A percentile compares a stretch with the other conserved stretches of the same genome.
phyloP scores from a whole-genome alignment of 2,329 filamentous ascomycete genomes.

The Xylariaceae sp. region DNA sequence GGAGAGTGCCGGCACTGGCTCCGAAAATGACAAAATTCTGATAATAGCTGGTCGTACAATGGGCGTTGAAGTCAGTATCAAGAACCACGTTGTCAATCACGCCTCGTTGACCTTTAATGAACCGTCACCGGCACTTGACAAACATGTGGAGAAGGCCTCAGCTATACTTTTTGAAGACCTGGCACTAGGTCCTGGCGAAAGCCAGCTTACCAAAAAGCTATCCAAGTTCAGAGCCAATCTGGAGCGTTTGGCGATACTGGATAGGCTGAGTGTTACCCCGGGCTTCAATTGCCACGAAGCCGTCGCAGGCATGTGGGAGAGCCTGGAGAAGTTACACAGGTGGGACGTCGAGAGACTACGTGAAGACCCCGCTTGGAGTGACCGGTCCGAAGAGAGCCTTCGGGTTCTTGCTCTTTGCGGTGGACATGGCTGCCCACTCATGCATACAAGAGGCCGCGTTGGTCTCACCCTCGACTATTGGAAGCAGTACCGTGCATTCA shows the following conservation, averaged over 20 bases:
- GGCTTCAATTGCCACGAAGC: slow-evolving; percentile 75
- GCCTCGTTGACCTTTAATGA: slow-evolving; percentile 62
- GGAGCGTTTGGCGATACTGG: slow-evolving; percentile 62
- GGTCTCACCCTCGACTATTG: slow-evolving; percentile 75
- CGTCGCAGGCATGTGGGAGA: slow-evolving; percentile 67
- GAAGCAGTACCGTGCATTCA: slow-evolving; percentile 57
- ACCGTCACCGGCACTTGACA: slow-evolving; percentile 53
- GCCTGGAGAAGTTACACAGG: slow-evolving; percentile 63
- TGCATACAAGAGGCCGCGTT: slow-evolving; percentile 64
- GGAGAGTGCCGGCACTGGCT: slow-evolving; percentile 48
- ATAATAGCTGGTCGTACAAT: slow-evolving; percentile 60
- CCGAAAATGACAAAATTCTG: slow-evolving; percentile 50
- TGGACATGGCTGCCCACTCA: slow-evolving; percentile 64
- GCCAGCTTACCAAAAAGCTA: slow-evolving; percentile 65
- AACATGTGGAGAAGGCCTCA: slow-evolving; percentile 58
- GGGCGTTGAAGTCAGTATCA: slow-evolving; percentile 57
- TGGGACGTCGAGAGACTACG: slow-evolving; percentile 62
- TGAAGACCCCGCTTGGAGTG: slow-evolving; percentile 43
- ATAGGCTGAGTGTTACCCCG: slow-evolving; percentile 65
- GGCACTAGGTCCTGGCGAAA: slow-evolving; percentile 54
- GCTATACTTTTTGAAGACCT: slow-evolving; percentile 64
- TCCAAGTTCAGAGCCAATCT: slow-evolving; percentile 69
- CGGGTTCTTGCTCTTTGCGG: slow-evolving; percentile 61
- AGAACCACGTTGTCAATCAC: slow-evolving; percentile 57
- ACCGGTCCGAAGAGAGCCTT: slow-evolving; percentile 46